Base-by-base conservation (phyloP, 2,329 filamentous ascomycete species). In the Domatiomyces catenatus region DNA sequence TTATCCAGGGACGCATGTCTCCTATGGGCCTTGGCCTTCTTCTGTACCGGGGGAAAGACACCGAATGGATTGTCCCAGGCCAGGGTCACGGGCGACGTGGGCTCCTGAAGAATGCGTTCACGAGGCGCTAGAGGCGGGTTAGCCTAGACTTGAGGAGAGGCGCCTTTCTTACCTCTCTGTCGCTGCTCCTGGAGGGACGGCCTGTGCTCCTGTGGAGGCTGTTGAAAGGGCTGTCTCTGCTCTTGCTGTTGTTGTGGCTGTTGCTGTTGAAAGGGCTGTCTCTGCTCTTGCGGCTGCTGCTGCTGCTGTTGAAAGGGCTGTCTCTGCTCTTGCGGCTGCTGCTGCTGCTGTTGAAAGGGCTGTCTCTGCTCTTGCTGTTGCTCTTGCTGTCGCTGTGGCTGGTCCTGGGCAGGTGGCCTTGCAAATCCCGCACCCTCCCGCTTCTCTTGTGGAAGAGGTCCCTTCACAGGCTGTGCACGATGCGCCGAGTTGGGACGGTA, bases 21-120 rank as follows among this genome's bases (percentile, higher is more conserved):
- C 59, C 64, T 10, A n/a, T 47, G 20, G 8, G 19, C 73, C 62
- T 68, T 62, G 55, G 62, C 56, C 54, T 60, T 51, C 58, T 61
- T 51, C 58, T 60, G 45, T 56, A 50, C 46, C 58, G 66, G 54
- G 63, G 64, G 64, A 47, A 67, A 73, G 4, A 66, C 60, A 22
- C 73, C 72, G 50, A 75, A 75, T 2, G 73, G 73, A 55, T 69
- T 72, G 51, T 76, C 74, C 63, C 68, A 75, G 24, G 64, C 54
- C 42, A 63, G 50, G 22, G 58, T 60, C 43, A 66, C 63, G 44
- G 69, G 64, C 32, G 66, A 70, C 46, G 63, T 63, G 2, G 65
- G 67, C 18, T 63, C 46, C 10, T 44, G 19, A 32, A 60, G 47
- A 32, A 60, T 60, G 6, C 56, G 52, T 32, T 61, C 51, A 17